A percentile compares a stretch with the other conserved stretches of the same genome.
These are phyloP conservation scores for Pluteus cervinus DNA, from an alignment of 768 basidiomycete species.

Conservation along the genomic window DNA sequence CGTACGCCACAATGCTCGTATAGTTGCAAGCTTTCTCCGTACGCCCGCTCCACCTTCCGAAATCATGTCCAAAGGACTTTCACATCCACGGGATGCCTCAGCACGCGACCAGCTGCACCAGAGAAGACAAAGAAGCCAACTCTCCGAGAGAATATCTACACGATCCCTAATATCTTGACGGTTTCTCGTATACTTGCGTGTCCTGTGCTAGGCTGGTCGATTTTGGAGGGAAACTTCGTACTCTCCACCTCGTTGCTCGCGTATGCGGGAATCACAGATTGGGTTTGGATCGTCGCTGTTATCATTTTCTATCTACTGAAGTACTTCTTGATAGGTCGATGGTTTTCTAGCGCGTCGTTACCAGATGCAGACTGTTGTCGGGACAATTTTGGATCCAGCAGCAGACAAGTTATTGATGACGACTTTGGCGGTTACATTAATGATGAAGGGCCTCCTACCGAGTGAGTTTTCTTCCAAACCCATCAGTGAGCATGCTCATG, in stretches of 20 bases:
- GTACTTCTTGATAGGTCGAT: slow-evolving; percentile 58
- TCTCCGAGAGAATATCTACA: slow-evolving; percentile 87
- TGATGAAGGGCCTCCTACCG: slow-evolving; percentile 80
- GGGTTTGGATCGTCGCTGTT: slow-evolving; percentile 45
- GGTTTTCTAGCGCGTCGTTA: slow-evolving; percentile 85
- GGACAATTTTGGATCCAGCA: slow-evolving; percentile 93
- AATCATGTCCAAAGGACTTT: too few relatives aligned
- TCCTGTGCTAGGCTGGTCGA: slow-evolving; percentile 88
- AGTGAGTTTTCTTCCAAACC: slow-evolving; percentile 39
- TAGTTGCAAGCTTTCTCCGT: too few relatives aligned
- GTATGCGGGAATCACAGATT: slow-evolving; percentile 89
- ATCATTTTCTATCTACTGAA: slow-evolving; percentile 5
- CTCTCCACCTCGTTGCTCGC: slow-evolving; percentile 79
- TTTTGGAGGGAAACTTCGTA: slow-evolving; percentile 73
- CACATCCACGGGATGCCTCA: too few relatives aligned
- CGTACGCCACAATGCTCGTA: too few relatives aligned
- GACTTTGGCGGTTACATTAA: slow-evolving; percentile 81
- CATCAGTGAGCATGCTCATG: slow-evolving; percentile 1
- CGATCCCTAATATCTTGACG: slow-evolving; percentile 87
- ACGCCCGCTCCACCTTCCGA: too few relatives aligned
- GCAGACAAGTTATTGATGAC: slow-evolving; percentile 97
- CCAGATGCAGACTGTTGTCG: slow-evolving; percentile 87
- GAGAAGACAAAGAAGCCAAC: slow-evolving; percentile 25
- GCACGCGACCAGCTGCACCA: too few relatives aligned
- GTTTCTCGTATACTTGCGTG: slow-evolving; percentile 83